phyloP scores from a whole-genome alignment of 331 rosid species.

The Cucumis variabilis region DNA sequence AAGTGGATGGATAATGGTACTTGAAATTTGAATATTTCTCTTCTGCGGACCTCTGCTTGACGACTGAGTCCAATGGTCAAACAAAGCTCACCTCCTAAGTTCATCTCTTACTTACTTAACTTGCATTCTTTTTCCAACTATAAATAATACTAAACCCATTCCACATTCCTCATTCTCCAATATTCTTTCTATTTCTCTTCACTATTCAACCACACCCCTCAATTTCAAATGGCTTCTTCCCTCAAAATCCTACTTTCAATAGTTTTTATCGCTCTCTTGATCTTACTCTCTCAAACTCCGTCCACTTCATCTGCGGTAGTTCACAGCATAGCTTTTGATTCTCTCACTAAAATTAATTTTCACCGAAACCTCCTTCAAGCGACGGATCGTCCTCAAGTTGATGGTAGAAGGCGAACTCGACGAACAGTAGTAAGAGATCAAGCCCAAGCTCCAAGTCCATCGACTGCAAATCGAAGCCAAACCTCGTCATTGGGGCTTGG shows the following conservation, averaged over 20 bases:
- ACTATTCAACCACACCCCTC: background rate
- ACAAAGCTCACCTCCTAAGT: too few species aligned
- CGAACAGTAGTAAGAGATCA: background rate
- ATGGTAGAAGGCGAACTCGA: background rate
- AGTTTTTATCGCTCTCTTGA: background rate
- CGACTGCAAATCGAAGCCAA: background rate
- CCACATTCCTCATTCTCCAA: background rate
- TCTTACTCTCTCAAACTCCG: background rate
- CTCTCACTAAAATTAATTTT: background rate
- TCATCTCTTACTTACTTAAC: background rate
- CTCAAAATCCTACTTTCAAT: background rate
- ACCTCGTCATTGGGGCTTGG: background rate
- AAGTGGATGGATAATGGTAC: too few species aligned
- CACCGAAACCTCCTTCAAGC: background rate
- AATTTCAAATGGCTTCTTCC: background rate
- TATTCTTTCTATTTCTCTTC: too few species aligned
- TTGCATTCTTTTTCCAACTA: background rate
- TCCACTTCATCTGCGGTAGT: background rate
- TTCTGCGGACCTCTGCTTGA: too few species aligned
- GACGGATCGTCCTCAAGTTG: background rate
- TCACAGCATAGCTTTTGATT: background rate
- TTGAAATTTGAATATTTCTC: too few species aligned
- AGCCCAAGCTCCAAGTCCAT: background rate
- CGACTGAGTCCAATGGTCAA: background rate
- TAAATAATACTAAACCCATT: background rate